Evolutionary conservation across 129 eudicot genomes (phyloP).

Genomic region (Flaveria trinervia): DNA sequence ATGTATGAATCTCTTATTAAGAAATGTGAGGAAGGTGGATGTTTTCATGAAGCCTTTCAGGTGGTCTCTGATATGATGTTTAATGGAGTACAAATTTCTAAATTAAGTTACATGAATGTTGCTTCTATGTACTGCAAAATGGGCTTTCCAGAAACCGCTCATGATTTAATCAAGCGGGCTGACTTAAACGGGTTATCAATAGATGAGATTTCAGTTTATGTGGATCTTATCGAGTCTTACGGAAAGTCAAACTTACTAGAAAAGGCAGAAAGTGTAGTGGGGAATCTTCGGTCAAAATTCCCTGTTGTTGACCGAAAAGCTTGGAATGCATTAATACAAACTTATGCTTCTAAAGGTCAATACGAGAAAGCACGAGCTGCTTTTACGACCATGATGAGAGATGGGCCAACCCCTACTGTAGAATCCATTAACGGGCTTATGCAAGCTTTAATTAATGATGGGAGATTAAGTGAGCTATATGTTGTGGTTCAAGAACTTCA

Average conservation of each 20-base stretch:
- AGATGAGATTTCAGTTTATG: conserved; percentile 50
- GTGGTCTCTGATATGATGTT: conserved; percentile 75
- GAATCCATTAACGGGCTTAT: conserved; percentile 70
- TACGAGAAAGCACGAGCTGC: conserved; percentile 97
- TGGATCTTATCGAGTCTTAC: conserved; percentile 71
- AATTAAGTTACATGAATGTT: conserved; percentile 45
- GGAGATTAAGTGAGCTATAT: conserved; percentile 76
- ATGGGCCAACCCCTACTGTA: conserved; percentile 86
- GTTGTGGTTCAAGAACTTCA: conserved; percentile 82
- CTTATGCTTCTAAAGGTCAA: conserved; percentile 78
- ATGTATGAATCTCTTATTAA: conserved; percentile 75
- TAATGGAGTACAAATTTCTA: conserved; percentile 60
- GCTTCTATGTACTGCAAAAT: conserved; percentile 59
- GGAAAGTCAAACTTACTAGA: conserved; percentile 63
- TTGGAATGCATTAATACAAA: conserved; percentile 77
- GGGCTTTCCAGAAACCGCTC: conserved; percentile 88
- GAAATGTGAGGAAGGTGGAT: conserved; percentile 59
- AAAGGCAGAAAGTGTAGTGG: conserved; percentile 74
- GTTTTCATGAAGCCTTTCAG: conserved; percentile 77
- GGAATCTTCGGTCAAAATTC: conserved; percentile 53
- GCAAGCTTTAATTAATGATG: conserved; percentile 86
- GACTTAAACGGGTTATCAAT: conserved; percentile 45
- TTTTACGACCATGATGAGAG: conserved; percentile 92
- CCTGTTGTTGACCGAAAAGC: conserved; percentile 60
- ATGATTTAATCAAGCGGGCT: conserved; percentile 57